Evolutionary conservation across 306 rosid species (phyloP), one percentile per base, ranked within the genome.

Genomic region (Alnus glutinosa): DNA sequence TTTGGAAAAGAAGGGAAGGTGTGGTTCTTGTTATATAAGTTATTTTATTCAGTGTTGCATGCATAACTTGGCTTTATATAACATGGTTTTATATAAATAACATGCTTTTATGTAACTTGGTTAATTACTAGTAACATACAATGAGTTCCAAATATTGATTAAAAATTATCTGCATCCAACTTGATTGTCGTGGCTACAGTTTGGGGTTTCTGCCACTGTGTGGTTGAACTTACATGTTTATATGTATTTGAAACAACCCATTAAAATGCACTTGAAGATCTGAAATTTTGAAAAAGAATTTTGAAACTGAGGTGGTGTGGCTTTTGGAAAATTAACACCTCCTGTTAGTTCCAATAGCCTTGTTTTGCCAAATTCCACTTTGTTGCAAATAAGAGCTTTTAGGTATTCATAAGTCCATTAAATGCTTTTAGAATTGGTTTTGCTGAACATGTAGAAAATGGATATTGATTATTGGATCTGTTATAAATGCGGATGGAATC

Each of bases 1-100:
- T 86, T 88, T 69, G 55, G 57, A 51, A 84, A 70, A 57, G 80
- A 88, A 67, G 89, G 89, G 75, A 86, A 88, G 84, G 89, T 86
- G 75, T 3, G 47, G 3, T 55, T 70, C 10, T 73, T 83, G 13
- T 50, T 2, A 8, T 28, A 52, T 52, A 50, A 10, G 19, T 28
- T 70, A 36, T 37, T 18, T 4, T 51, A 59, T 19, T 32, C 46
- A 50, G 0, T 52, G 36, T 15, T n/a, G 16, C 0, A 5, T 32
- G 28, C 68, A 34, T 67, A 19, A 6, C 13, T 44, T 68, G 30
- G 15, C 51, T 7, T 42, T 46, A 12, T 67, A 55, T 13, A 37
- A 18, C 37, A 12, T 54, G 30, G 11, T 76, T 16, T 23, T 23
- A 23, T 23, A 23, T 23, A 23, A 23, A 34, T 67, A 19, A 6